Base-by-base conservation (phyloP, 768 basidiomycete species). In the Coprinopsis marcescibilis region DNA sequence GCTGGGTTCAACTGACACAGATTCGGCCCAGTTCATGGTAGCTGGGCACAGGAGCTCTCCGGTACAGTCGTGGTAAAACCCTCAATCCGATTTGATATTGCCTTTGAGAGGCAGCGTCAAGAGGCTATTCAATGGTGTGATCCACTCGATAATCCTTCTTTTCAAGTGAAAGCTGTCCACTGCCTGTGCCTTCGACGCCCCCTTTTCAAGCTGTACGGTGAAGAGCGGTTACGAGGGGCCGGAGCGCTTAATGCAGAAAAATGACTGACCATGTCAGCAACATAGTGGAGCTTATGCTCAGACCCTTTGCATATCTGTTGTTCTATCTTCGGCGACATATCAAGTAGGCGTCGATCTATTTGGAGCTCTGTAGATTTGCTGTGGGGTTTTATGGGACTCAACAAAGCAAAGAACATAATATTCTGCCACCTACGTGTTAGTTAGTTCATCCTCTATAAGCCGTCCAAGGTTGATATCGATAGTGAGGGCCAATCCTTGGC, bases 81-180 rank as follows among this genome's bases (percentile, higher is more conserved):
- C 45, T n/a, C 45, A 12, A 8, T 46, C 33, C 8, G 15, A 1
- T 15, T 46, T 46, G 1, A 26, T 15, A 46, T 36, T 46, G 6
- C 45, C 8, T 5, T 15, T 1, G 3, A 46, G 21, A 13, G 23
- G 34, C 15, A 35, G 45, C 23, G 11, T 15, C 8, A 46, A 13
- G 1, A 21, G 33, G 15, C 26, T 24, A 1, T 17, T 24, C 1
- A 4, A 7, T 10, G 34, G 45, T n/a, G 33, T 24, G 25, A 46
- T 46, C 45, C 45, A 46, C 10, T 46, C 45, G 19, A 46, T 7
- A 1, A 36, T 15, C 14, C 21, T 14, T 1, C 20, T 2, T 13
- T 46, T 46, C 11, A 46, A 8, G 14, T 25, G 27, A n/a, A 19
- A 36, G 7, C 34, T 46, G 27, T 46, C 45, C 15, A 36, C 45